phyloP scores from a whole-genome alignment of 2,329 filamentous ascomycete species.

The Purpureocillium lavendulum region DNA sequence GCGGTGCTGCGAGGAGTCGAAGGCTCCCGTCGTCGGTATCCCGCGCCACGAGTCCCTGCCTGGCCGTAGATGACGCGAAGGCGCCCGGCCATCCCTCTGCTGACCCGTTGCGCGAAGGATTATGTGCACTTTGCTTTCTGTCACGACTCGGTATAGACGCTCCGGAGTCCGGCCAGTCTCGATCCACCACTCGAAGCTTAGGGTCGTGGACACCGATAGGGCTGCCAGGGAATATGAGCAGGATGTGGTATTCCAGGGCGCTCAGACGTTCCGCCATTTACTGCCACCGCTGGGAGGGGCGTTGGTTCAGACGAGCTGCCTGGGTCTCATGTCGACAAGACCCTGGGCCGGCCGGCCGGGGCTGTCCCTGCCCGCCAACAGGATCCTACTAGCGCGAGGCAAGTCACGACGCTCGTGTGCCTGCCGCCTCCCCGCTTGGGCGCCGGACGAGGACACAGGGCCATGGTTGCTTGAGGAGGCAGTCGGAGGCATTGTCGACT shows the following conservation, averaged over 20 bases:
- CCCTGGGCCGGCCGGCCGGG: too few species aligned
- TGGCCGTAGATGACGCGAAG: too few species aligned
- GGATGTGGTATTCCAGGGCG: background rate
- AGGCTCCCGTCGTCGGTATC: background rate
- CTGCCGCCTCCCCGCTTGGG: background rate
- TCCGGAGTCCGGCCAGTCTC: too few species aligned
- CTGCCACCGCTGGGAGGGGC: background rate
- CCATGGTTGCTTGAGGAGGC: background rate
- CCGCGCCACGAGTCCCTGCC: background rate
- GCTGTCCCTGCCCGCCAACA: background rate
- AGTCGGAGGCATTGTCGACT: slow-evolving; percentile 4
- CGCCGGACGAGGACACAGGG: background rate
- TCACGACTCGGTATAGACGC: too few species aligned
- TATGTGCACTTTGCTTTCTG: too few species aligned
- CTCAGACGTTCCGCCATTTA: background rate
- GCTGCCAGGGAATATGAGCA: background rate
- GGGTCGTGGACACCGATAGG: background rate
- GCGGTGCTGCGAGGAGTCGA: slow-evolving; percentile 1
- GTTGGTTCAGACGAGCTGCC: slow-evolving; percentile 3
- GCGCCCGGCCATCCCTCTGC: too few species aligned
- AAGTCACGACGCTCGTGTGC: background rate
- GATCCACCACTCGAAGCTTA: too few species aligned
- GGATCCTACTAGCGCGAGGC: background rate
- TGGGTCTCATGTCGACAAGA: too few species aligned
- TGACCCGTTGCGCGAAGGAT: too few species aligned